Evolutionary conservation across 306 rosid species (phyloP).

Genomic region (Rubus idaeus): DNA sequence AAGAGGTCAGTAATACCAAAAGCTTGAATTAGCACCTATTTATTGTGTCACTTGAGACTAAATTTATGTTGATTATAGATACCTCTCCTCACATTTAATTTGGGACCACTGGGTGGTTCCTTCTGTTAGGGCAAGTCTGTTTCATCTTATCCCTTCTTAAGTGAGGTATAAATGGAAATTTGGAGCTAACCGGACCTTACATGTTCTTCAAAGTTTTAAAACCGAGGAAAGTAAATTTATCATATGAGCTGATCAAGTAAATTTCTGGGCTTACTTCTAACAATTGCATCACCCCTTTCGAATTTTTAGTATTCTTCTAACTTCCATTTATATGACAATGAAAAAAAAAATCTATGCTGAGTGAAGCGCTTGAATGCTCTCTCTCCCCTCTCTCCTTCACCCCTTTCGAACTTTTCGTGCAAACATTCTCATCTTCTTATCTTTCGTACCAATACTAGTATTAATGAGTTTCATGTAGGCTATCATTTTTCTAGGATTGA

Average conservation of each 20-base stretch:
- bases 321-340: neutral
- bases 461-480: too few species aligned
- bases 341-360: neutral
- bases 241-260: neutral
- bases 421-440: neutral
- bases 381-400: too few species aligned
- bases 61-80: neutral
- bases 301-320: too few species aligned
- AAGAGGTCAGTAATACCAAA: neutral
- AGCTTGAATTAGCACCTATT: neutral
- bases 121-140: neutral
- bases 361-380: neutral
- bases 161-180: neutral
- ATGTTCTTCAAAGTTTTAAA: neutral
- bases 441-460: too few species aligned
- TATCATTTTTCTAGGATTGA: too few species aligned
- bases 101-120: neutral
- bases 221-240: neutral
- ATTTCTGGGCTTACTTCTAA: neutral
- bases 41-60: neutral
- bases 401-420: neutral
- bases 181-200: neutral
- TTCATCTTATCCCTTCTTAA: neutral
- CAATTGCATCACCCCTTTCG: too few species aligned
- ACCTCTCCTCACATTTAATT: neutral